A percentile compares a stretch with the other conserved stretches of the same genome.
phyloP scores from a whole-genome alignment of 345 rosid genomes.

The Euphorbia peplus region DNA sequence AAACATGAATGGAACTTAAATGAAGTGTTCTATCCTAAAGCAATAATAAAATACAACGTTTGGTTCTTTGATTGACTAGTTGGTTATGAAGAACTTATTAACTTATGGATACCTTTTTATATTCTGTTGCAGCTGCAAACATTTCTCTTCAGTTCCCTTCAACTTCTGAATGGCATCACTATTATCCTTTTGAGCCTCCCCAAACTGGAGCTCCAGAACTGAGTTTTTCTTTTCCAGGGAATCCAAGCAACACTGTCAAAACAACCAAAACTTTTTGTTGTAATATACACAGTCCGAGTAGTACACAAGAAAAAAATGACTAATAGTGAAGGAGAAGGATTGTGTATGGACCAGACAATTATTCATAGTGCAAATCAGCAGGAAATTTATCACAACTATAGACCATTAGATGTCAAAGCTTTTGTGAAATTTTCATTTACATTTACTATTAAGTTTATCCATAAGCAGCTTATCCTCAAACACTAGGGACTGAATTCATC shows the following conservation, averaged over 20 bases:
- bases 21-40: background rate
- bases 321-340: background rate
- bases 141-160: slow-evolving; percentile 59
- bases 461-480: background rate
- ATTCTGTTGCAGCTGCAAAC: slow-evolving; percentile 64
- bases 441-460: background rate
- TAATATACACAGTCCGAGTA: no score
- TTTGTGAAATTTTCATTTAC: background rate
- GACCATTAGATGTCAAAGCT: background rate
- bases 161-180: slow-evolving; percentile 52
- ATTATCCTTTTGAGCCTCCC: slow-evolving; percentile 51
- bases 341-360: background rate
- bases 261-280: slow-evolving; percentile 4
- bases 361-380: background rate
- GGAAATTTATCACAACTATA: background rate
- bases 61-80: background rate
- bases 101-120: slow-evolving; percentile 50
- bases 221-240: slow-evolving; percentile 62
- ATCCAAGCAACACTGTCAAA: slow-evolving; percentile 58
- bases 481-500: background rate
- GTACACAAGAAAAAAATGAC: background rate
- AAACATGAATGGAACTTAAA: background rate
- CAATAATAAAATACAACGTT: background rate
- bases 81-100: background rate
- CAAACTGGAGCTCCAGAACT: slow-evolving; percentile 63